phyloP scores from a whole-genome alignment of 2,329 filamentous ascomycete species.

The Pyrenophora graminea region DNA sequence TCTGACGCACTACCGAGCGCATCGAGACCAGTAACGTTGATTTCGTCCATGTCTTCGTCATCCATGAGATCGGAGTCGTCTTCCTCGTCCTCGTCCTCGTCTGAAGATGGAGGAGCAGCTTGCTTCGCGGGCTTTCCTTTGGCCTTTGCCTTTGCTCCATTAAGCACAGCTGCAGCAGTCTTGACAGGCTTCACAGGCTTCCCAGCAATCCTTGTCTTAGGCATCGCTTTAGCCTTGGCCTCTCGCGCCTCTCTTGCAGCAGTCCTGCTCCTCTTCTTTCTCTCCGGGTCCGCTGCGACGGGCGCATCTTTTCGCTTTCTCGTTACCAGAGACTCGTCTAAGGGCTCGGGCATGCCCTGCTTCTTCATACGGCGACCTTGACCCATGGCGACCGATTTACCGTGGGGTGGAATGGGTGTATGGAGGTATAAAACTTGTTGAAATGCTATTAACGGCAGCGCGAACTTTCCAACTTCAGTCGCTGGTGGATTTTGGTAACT shows the following conservation, averaged over 20 bases:
- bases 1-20: conserved; percentile 46
- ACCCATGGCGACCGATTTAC: conserved; percentile 65
- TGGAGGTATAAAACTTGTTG: conserved; percentile 6
- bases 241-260: conserved; percentile 46
- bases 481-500: conserved; percentile 20
- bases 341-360: conserved; percentile 81
- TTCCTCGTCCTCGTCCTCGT: conserved; percentile 32
- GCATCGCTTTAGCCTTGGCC: conserved; percentile 16
- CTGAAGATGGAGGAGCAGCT: conserved; percentile 33
- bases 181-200: conserved; percentile 22
- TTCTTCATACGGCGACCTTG: conserved; percentile 92
- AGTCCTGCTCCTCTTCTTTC: conserved; percentile 64
- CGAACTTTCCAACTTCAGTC: conserved; percentile 27
- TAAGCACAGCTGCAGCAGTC: conserved; percentile 49
- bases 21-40: conserved; percentile 46
- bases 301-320: conserved; percentile 86
- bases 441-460: conserved; percentile 13
- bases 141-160: conserved; percentile 35
- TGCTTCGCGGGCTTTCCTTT: conserved; percentile 38
- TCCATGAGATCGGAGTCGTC: conserved; percentile 46
- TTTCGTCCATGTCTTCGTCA: conserved; percentile 42
- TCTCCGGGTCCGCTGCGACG: conserved; percentile 49
- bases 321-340: conserved; percentile 75
- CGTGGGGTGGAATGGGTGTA: not conserved
- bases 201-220: conserved; percentile 20